phyloP scores from a whole-genome alignment of 208 protist genomes.

The Trypanosoma congolense region DNA sequence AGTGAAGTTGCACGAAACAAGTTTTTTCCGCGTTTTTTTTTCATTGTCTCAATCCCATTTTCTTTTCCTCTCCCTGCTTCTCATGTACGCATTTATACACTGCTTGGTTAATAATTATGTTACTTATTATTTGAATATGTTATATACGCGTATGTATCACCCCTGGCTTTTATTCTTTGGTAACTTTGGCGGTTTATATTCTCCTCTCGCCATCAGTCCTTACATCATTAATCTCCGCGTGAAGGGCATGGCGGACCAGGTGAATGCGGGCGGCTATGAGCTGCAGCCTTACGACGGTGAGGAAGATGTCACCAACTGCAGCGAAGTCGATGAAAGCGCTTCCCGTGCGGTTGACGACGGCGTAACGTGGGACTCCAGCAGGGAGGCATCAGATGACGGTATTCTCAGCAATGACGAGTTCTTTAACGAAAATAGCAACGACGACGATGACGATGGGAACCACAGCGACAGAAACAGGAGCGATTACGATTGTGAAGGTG shows the following conservation, averaged over 20 bases:
- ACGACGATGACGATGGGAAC: conserved; percentile 1
- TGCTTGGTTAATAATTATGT: too few species aligned
- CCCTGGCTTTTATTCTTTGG: too few species aligned
- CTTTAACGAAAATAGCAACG: neutral
- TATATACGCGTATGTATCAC: too few species aligned
- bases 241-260: too few species aligned
- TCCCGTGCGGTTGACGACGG: neutral
- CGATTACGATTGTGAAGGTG: conserved; percentile 3
- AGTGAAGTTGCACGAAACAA: neutral
- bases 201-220: too few species aligned
- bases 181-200: too few species aligned
- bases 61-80: too few species aligned
- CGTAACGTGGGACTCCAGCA: neutral
- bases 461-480: neutral
- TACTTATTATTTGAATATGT: too few species aligned
- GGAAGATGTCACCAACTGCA: neutral
- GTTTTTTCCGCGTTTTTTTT: neutral
- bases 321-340: neutral
- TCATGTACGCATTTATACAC: too few species aligned
- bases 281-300: neutral
- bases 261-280: too few species aligned
- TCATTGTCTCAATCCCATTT: too few species aligned
- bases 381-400: neutral
- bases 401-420: neutral
- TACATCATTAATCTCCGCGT: too few species aligned